Evolutionary conservation across 768 basidiomycete species (phyloP).

Genomic region (Boletus tomentosulus): DNA sequence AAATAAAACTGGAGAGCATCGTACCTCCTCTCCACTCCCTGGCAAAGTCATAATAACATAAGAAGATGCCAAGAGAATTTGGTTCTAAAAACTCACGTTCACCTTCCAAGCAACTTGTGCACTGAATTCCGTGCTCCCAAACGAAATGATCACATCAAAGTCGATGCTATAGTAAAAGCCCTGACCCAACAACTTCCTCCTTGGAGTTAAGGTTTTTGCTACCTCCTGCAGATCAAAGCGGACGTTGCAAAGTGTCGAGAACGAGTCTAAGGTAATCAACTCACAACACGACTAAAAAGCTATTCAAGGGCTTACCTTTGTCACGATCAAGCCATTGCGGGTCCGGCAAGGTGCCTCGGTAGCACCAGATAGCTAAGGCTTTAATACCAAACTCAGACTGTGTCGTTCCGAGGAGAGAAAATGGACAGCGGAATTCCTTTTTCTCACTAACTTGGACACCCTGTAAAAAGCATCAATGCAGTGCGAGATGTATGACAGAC

Average conservation of each 20-base stretch:
- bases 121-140: slow-evolving; percentile 25
- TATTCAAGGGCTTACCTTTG: neutral
- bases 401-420: neutral
- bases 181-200: neutral
- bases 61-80: neutral
- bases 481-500: neutral
- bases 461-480: neutral
- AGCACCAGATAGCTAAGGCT: slow-evolving; percentile 3
- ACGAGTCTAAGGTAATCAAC: neutral
- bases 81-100: neutral
- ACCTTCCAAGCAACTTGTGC: slow-evolving; percentile 3
- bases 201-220: neutral
- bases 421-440: slow-evolving; percentile 15
- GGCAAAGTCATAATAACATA: neutral
- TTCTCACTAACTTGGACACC: slow-evolving; percentile 7
- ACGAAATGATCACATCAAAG: slow-evolving; percentile 11
- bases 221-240: slow-evolving; percentile 6
- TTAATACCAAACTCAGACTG: slow-evolving; percentile 2
- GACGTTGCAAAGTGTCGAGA: slow-evolving; percentile 11
- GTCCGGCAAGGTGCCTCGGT: slow-evolving; percentile 8
- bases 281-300: neutral
- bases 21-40: slow-evolving; percentile 1
- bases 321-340: slow-evolving; percentile 11
- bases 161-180: slow-evolving; percentile 7
- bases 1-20: neutral